Evolutionary conservation across 495 filamentous ascomycete genomes (phyloP).

Genomic region (Rostrohypoxylon terebratum): DNA sequence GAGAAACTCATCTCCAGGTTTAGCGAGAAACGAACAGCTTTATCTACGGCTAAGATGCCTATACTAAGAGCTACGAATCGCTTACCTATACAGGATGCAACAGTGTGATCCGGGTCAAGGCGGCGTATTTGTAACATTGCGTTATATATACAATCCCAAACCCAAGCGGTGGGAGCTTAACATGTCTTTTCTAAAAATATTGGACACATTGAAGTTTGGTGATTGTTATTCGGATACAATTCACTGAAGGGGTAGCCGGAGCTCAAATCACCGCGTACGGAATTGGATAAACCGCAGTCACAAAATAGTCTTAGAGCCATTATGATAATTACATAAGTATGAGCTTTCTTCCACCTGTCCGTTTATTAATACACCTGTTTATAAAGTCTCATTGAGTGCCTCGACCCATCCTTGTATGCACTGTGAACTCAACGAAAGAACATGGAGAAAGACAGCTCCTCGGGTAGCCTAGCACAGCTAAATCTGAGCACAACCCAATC

Average conservation of each 20-base stretch:
- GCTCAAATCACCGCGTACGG: conserved; percentile 40
- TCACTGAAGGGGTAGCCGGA: conserved; percentile 34
- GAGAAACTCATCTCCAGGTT: not conserved
- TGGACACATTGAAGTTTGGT: not conserved
- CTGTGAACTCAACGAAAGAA: not conserved
- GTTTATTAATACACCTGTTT: not conserved
- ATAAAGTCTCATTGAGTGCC: not conserved
- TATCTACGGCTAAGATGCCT: conserved; percentile 25
- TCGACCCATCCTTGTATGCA: too few species aligned
- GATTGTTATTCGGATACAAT: conserved; percentile 24
- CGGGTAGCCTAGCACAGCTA: not conserved
- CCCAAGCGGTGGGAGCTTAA: conserved; percentile 23
- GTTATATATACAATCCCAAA: not conserved
- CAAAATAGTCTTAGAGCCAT: conserved; percentile 34
- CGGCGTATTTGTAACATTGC: not conserved
- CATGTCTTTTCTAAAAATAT: conserved; percentile 18
- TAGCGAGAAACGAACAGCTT: conserved; percentile 10
- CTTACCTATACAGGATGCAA: conserved; percentile 24
- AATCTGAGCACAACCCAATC: not conserved
- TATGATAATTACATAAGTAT: not conserved
- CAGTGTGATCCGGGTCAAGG: conserved; percentile 9
- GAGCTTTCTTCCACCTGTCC: not conserved
- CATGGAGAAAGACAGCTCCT: not conserved
- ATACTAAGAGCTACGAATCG: conserved; percentile 13
- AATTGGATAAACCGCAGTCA: conserved; percentile 39